Base-by-base conservation (phyloP, 2,329 filamentous ascomycete genomes). In the Arthrobotrys conoides region DNA sequence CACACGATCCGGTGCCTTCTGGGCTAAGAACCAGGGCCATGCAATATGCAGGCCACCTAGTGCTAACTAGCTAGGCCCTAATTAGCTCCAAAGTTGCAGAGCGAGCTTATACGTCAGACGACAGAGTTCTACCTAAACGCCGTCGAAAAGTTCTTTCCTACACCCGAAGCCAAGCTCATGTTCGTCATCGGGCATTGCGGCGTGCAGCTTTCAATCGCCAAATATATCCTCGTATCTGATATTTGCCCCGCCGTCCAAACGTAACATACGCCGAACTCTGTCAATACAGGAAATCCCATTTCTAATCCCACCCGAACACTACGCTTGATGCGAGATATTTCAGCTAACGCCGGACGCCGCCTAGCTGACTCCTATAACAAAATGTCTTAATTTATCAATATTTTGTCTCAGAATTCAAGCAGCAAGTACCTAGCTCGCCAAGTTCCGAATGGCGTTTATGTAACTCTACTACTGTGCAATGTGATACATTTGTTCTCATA, bases 401-500 rank as follows among this genome's bases (percentile, higher is more conserved):
- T 38, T 55, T 49, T 72, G 69, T 72, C 69, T 72, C 49, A 72
- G 33, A 66, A 46, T 36, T 14, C 48, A 36, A 65, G 22, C 18
- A 30, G 20, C 20, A 36, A 44, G 14, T 22, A 22, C 41, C 38
- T 38, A 33, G 63, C 14, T 27, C 24, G 75, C 75, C 75, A 78
- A 78, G 75, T 78, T 78, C 75, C 75, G 75, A 77, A 66, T 22
- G 44, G 68, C 68, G 64, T 51, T 66, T 71, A 30, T 46, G 64
- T 41, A 49, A 57, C 38, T 30, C 48, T 33, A 16, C 36, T 44
- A 16, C 33, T 46, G 30, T 57, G 16, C 55, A 46, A 33, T 71
- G 48, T 44, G 38, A 46, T 46, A 20, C 44, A 49, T 49, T 48
- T 12, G 12, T 18, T 38, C 33, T 44, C 48, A 18, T n/a, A 24